These are phyloP conservation scores for Eleusine coracana DNA, from an alignment of 176 grass and related monocot species.

Conservation along the genomic window DNA sequence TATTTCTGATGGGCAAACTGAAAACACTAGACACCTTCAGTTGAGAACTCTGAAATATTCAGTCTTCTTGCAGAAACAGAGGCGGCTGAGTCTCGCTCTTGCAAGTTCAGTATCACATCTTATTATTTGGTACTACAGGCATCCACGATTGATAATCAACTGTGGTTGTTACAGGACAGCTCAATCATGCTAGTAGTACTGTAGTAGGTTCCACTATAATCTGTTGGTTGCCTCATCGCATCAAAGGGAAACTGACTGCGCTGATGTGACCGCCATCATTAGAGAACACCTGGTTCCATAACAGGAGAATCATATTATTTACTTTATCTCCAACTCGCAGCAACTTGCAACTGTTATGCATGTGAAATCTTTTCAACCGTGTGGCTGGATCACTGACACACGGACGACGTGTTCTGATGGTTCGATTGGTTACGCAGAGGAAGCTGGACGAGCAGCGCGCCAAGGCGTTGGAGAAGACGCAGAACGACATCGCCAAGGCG, in stretches of 20 bases:
- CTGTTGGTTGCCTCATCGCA: background rate
- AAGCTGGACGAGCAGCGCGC: slow-evolving; percentile 91
- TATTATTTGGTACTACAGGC: no score
- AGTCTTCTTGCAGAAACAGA: background rate
- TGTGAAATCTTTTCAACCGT: background rate
- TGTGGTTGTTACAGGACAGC: background rate
- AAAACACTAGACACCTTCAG: background rate
- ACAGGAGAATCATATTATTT: no score
- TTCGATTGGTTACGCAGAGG: slow-evolving; percentile 51
- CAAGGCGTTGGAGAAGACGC: slow-evolving; percentile 85
- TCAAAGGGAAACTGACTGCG: background rate
- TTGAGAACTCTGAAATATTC: background rate
- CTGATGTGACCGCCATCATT: background rate
- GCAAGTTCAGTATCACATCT: no score
- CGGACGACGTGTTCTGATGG: no score
- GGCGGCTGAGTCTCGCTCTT: no score
- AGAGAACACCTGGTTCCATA: no score
- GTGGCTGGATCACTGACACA: background rate
- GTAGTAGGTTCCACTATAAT: background rate
- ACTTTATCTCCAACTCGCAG: no score
- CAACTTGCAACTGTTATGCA: no score
- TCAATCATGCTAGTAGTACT: background rate
- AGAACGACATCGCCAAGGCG: slow-evolving; percentile 90
- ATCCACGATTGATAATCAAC: background rate
- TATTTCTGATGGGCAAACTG: background rate